Conservation (phyloP, 2,329 filamentous ascomycete species). For the Paecilomyces variotii region DNA sequence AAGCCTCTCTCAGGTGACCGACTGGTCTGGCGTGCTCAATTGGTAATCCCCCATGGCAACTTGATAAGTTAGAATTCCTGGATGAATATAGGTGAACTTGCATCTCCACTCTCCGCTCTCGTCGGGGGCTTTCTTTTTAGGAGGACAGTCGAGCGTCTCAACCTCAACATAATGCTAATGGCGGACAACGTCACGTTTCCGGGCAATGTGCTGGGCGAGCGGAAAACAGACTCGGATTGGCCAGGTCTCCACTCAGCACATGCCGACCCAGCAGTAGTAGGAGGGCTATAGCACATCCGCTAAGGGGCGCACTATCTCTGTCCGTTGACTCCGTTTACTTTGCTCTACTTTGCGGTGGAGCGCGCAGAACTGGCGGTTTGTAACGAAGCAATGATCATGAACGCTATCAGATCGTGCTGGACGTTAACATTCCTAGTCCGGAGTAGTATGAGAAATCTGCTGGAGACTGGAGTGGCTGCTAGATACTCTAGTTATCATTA, state of each 20-base stretch:
- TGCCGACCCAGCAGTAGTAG: neutral
- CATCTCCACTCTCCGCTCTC: neutral
- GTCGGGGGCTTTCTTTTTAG: neutral
- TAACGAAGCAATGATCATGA: neutral
- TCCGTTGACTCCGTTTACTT: neutral
- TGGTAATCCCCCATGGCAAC: neutral
- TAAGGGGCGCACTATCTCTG: neutral
- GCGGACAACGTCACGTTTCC: neutral
- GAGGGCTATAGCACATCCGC: neutral
- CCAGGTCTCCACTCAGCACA: neutral
- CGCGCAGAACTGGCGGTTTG: neutral
- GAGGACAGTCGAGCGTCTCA: neutral
- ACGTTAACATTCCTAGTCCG: neutral
- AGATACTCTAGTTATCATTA: too few species aligned
- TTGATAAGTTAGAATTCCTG: neutral
- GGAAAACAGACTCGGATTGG: neutral
- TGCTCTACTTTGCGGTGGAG: neutral
- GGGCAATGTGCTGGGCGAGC: neutral
- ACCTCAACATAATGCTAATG: neutral
- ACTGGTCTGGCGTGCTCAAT: neutral
- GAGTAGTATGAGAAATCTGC: neutral
- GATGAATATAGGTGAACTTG: neutral
- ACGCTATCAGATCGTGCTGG: neutral
- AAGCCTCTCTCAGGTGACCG: slow-evolving; percentile 1
- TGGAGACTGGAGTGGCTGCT: neutral